Percentiles rank a stretch among this genome's conserved stretches.
Conservation (phyloP, 371 early-diverging fungal species). For the Circinella minor region DNA sequence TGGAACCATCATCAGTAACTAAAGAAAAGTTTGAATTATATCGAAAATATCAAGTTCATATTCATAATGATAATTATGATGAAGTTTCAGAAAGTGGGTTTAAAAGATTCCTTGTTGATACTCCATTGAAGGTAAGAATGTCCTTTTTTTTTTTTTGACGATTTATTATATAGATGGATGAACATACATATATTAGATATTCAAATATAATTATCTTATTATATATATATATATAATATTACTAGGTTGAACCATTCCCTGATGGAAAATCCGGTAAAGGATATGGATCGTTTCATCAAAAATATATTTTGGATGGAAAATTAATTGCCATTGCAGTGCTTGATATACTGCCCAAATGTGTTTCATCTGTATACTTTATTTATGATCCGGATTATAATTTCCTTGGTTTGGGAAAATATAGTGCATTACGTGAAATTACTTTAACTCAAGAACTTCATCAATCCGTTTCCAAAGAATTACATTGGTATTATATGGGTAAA, state of each 20-base stretch:
- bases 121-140: constrained; percentile 69
- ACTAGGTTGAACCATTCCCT: constrained; percentile 5
- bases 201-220: too few species aligned
- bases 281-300: constrained; percentile 89
- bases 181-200: too few species aligned
- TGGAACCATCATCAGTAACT: constrained; percentile 71
- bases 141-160: background rate
- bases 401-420: constrained; percentile 83
- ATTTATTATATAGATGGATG: background rate
- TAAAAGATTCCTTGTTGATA: constrained; percentile 74
- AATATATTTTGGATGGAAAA: constrained; percentile 76
- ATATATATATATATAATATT: too few species aligned
- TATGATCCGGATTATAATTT: constrained; percentile 85
- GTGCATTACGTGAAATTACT: constrained; percentile 82
- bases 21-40: constrained; percentile 80
- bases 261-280: constrained; percentile 22
- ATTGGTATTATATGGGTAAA: constrained; percentile 89
- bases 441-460: constrained; percentile 46
- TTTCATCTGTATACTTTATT: constrained; percentile 93
- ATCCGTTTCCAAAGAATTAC: constrained; percentile 34
- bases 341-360: constrained; percentile 87
- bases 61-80: constrained; percentile 78
- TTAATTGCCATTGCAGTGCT: constrained; percentile 89
- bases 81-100: constrained; percentile 61
- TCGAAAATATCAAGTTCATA: constrained; percentile 74